These are phyloP conservation scores for Monoraphidium neglectum DNA, from an alignment of 139 green algal species.

Conservation along the genomic window DNA sequence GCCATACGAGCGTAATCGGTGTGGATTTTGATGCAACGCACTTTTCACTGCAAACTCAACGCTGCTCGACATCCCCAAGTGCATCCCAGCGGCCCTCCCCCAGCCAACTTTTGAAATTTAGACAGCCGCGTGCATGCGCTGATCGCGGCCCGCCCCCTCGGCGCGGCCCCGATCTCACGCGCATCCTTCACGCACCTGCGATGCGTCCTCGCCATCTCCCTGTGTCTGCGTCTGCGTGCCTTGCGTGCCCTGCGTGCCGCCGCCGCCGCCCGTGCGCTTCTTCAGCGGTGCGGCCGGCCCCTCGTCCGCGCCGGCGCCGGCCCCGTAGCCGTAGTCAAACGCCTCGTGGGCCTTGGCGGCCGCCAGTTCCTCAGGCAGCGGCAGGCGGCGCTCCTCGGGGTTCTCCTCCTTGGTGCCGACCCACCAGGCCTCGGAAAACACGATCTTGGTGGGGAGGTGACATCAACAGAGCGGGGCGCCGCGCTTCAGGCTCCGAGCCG, in stretches of 20 bases:
- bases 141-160: no score
- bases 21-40: no score
- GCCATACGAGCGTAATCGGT: no score
- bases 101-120: no score
- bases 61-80: no score
- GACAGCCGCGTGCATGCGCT: no score
- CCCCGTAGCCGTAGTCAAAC: conserved; percentile 37
- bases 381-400: conserved; percentile 72
- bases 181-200: no score
- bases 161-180: no score
- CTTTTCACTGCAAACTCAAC: no score
- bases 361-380: conserved; percentile 66
- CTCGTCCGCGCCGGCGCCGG: background rate
- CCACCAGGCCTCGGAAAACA: conserved; percentile 84
- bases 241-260: background rate
- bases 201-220: background rate
- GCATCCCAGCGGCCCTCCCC: no score
- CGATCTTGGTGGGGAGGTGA: conserved; percentile 53
- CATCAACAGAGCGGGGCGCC: no score
- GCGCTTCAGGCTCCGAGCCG: no score
- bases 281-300: background rate
- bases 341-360: background rate
- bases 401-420: conserved; percentile 82
- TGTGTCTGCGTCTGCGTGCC: background rate
- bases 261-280: background rate